Evolutionary conservation across 768 basidiomycete genomes (phyloP).

Genomic region (Plicaturopsis crispa): DNA sequence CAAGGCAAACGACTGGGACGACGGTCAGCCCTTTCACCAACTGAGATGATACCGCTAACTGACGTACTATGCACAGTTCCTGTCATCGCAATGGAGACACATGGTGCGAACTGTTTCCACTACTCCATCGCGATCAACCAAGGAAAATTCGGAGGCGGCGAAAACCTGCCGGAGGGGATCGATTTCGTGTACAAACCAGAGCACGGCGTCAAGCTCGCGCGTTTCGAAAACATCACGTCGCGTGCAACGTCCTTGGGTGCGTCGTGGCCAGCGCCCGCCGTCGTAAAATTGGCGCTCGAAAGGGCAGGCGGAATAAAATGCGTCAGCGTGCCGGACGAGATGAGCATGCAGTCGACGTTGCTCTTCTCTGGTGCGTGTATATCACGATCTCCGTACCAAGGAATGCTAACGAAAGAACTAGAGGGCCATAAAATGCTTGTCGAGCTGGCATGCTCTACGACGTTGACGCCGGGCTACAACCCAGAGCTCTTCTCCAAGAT

Average conservation of each 20-base stretch:
- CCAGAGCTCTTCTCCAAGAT: slow-evolving; percentile 44
- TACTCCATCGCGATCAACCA: slow-evolving; percentile 57
- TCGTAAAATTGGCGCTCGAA: slow-evolving; percentile 59
- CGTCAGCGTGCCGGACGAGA: slow-evolving; percentile 57
- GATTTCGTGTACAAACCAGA: slow-evolving; percentile 29
- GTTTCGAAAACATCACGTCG: slow-evolving; percentile 50
- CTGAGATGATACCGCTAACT: background rate
- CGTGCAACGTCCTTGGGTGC: slow-evolving; percentile 69
- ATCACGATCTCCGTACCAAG: too few relatives aligned
- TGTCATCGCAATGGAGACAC: slow-evolving; percentile 60
- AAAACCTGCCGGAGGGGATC: slow-evolving; percentile 32
- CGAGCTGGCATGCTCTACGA: slow-evolving; percentile 68
- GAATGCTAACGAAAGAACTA: too few relatives aligned
- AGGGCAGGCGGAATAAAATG: slow-evolving; percentile 49
- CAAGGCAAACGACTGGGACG: slow-evolving; percentile 54
- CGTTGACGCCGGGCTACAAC: slow-evolving; percentile 60
- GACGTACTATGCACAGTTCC: slow-evolving; percentile 34
- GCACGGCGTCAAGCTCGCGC: slow-evolving; percentile 46
- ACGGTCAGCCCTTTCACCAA: slow-evolving; percentile 34
- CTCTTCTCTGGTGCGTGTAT: slow-evolving; percentile 48
- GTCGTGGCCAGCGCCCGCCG: slow-evolving; percentile 50
- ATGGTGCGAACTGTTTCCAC: slow-evolving; percentile 70
- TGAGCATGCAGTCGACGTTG: slow-evolving; percentile 55
- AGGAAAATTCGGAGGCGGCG: slow-evolving; percentile 22
- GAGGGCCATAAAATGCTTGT: slow-evolving; percentile 73